Evolutionary conservation across 2,329 filamentous ascomycete species (phyloP).

Genomic region (Kalaharituber pfeilii): DNA sequence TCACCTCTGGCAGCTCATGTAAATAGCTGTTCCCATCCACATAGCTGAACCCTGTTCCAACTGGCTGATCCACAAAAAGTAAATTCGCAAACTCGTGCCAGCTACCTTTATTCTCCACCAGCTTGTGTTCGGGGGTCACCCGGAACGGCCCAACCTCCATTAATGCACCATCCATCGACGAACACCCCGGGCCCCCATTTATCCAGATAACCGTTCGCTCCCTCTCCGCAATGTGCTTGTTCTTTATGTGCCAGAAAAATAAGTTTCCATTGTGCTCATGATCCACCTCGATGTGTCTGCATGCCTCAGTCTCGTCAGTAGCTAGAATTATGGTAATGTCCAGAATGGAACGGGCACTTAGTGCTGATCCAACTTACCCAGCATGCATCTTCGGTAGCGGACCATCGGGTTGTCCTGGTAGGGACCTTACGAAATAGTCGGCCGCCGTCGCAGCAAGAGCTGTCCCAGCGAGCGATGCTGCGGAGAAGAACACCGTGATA

Average conservation of each 20-base stretch:
- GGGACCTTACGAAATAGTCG: constrained; percentile 74
- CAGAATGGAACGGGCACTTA: constrained; percentile 4
- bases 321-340: neutral
- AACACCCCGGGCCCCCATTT: constrained; percentile 92
- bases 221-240: constrained; percentile 80
- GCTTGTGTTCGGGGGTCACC: constrained; percentile 51
- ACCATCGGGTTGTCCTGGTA: constrained; percentile 68
- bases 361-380: constrained; percentile 47
- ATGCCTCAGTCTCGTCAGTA: neutral
- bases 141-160: constrained; percentile 95
- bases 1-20: constrained; percentile 54
- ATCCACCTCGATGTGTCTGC: constrained; percentile 77
- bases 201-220: constrained; percentile 91
- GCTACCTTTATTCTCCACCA: constrained; percentile 76
- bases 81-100: constrained; percentile 98
- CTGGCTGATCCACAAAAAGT: constrained; percentile 91
- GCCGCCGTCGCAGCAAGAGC: constrained; percentile 36
- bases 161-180: constrained; percentile 87
- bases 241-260: constrained; percentile 98
- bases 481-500: neutral
- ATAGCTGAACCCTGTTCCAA: constrained; percentile 92
- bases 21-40: constrained; percentile 78
- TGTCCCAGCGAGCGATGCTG: neutral
- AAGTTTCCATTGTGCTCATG: constrained; percentile 76
- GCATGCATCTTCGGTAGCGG: constrained; percentile 92